Base-by-base conservation (phyloP, 805 yeast genomes). In the Candida loeiensis region DNA sequence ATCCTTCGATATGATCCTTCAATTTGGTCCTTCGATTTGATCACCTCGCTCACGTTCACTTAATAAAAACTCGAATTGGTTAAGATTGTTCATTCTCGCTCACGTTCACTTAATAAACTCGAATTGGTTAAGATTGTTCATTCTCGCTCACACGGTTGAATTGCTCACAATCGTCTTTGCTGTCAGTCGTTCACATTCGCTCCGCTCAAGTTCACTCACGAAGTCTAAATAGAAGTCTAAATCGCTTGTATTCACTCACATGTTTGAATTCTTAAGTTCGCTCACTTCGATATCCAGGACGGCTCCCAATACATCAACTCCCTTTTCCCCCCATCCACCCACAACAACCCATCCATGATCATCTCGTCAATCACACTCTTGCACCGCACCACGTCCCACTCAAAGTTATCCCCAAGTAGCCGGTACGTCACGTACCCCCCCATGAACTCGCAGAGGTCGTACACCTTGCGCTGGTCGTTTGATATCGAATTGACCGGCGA, bases 311-410 rank as follows among this genome's bases (percentile, higher is more conserved):
- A 85, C 40, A 66, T 66, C 11, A 50, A 53, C 48, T 76, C 82
- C 1, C 56, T 59, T 15, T 46, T 56, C 45, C 61, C 62, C 37
- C 74, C 61, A 56, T 90, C 98, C 1, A 89, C 64, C 99, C 99
- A 91, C 11, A 91, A 63, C 39, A 88, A 69, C 3, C 98, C 97
- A 37, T 73, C 73, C 46, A 83, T 71, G 1, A 90, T 83, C 87
- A 91, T 80, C 34, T 85, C 91, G 27, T 85, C 82, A 4, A 91
- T 54, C 4, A 80, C 82, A 0, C 79, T 64, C 46, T 72, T 72
- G 39, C 85, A 73, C 40, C 96, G 66, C 2, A 76, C 64, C 2
- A 55, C 54, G 36, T 74, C 78, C 99, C 99, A 91, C 1, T 71
- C 71, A 43, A 82, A 76, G 54, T 91, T 93, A 49, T 83, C 96